Base-by-base conservation (phyloP, 2,329 filamentous ascomycete genomes). In the Fusarium drepaniforme region DNA sequence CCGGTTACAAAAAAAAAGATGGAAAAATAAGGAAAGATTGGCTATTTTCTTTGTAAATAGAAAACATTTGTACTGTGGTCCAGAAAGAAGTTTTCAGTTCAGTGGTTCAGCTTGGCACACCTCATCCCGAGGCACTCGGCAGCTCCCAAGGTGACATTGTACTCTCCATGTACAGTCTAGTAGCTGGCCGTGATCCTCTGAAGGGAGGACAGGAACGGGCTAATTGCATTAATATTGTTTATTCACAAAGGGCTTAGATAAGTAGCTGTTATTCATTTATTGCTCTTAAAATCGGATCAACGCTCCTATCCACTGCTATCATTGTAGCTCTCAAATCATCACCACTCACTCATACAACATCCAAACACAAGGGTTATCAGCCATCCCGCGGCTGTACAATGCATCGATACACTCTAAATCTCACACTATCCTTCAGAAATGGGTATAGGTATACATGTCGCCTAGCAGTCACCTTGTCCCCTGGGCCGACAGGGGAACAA, bases 391-490 rank as follows among this genome's bases (percentile, higher is more conserved):
- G 46, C 44, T 30, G 46, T 33, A 23, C 28, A 53, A 56, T 53
- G 46, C 35, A 21, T 44, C 49, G 23, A 53, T 64, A 64, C 42
- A 60, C 46, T 63, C 25, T 58, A 59, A 37, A 70, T 57, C 60
- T 65, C 63, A 75, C 51, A 40, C 44, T 63, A 64, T 65, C 46
- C 35, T 59, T 23, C 35, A 38, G 21, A 53, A 23, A 58, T n/a
- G 57, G 73, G 44, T 49, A 49, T 49, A 49, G 73, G 70, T 74
- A 75, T 75, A 75, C 67, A 66, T 75, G 67, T 66, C 56, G 15
- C 64, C 61, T 46, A 73, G 70, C 40, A 64, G 30, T 63, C 30
- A n/a, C 40, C 49, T 33, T 72, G 44, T 64, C 66, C 67, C 30
- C 38, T 56, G 51, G 53, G 15, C 67, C 53, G 53, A 40, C 28